phyloP scores from a whole-genome alignment of 1,139 yeast genomes.

The Taiozyma sp. region DNA sequence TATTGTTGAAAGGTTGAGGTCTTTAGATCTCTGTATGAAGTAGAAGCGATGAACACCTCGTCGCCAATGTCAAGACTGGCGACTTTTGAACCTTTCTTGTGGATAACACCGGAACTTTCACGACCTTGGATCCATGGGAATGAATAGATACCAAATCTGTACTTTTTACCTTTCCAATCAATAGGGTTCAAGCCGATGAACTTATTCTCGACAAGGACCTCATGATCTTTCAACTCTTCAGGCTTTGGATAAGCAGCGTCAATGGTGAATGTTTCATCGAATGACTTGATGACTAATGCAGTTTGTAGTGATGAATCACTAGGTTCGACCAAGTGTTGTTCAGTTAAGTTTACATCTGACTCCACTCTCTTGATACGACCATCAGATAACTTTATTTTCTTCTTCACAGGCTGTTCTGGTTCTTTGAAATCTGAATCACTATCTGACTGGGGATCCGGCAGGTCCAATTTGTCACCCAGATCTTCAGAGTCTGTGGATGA shows the following conservation, averaged over 20 bases:
- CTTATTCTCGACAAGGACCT: slow-evolving; percentile 35
- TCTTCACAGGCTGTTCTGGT: slow-evolving; percentile 1
- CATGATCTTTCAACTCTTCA: slow-evolving; percentile 26
- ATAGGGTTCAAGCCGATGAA: slow-evolving; percentile 43
- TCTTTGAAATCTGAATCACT: slow-evolving; percentile 6
- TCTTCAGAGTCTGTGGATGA: slow-evolving; percentile 18
- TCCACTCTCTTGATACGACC: slow-evolving; percentile 4
- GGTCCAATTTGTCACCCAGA: slow-evolving; percentile 13
- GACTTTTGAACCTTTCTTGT: slow-evolving; percentile 31
- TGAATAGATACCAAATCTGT: slow-evolving; percentile 40
- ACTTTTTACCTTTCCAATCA: slow-evolving; percentile 47
- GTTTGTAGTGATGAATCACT: slow-evolving; percentile 17
- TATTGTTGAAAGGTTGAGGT: slow-evolving; percentile 44
- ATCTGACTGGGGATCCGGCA: background rate
- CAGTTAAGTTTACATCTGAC: slow-evolving; percentile 8
- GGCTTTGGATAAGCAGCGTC: slow-evolving; percentile 21
- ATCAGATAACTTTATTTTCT: background rate
- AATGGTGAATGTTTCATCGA: slow-evolving; percentile 24
- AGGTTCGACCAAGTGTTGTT: slow-evolving; percentile 12
- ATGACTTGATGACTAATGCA: slow-evolving; percentile 25
- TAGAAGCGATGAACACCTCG: slow-evolving; percentile 37
- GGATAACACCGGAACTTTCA: slow-evolving; percentile 38
- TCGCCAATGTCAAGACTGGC: slow-evolving; percentile 28
- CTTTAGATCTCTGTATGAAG: slow-evolving; percentile 40
- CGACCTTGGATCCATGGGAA: slow-evolving; percentile 48